phyloP scores from a whole-genome alignment of 805 yeast species.

The Myxozyma mucilagina region DNA sequence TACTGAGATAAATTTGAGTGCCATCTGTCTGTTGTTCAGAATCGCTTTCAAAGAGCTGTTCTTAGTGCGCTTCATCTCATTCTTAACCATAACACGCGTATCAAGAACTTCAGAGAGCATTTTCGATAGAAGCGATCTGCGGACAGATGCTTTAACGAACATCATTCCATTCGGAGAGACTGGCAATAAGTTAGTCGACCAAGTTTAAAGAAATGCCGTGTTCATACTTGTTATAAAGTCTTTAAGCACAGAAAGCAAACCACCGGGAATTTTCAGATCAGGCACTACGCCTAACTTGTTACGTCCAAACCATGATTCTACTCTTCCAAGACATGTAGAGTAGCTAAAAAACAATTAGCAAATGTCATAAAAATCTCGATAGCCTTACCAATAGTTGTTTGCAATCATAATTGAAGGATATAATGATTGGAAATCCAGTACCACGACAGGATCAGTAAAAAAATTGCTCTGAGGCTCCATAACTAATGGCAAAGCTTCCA shows the following conservation, averaged over 20 bases:
- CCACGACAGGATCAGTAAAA: conserved; percentile 86
- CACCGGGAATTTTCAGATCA: conserved; percentile 54
- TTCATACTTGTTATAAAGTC: conserved; percentile 49
- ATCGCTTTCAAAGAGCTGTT: conserved; percentile 45
- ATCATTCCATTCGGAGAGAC: conserved; percentile 86
- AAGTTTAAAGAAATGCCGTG: not conserved
- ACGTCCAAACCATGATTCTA: conserved; percentile 38
- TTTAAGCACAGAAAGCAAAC: conserved; percentile 53
- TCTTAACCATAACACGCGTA: conserved; percentile 74
- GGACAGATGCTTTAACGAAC: conserved; percentile 63
- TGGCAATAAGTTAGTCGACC: not conserved
- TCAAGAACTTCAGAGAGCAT: conserved; percentile 84
- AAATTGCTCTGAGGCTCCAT: conserved; percentile 88
- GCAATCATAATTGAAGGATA: conserved; percentile 94
- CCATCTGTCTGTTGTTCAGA: conserved; percentile 77
- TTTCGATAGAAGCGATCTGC: conserved; percentile 74
- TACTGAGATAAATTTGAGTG: conserved; percentile 85
- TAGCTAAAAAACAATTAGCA: conserved; percentile 34
- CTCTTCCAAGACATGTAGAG: conserved; percentile 46
- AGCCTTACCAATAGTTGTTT: conserved; percentile 71
- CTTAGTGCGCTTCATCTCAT: conserved; percentile 57
- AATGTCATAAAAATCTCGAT: not conserved
- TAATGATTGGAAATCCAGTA: conserved; percentile 87
- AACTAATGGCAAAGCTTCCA: conserved; percentile 85
- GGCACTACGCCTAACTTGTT: conserved; percentile 44